phyloP scores from a whole-genome alignment of 2,329 filamentous ascomycete genomes.

The Fusarium haematococcum region DNA sequence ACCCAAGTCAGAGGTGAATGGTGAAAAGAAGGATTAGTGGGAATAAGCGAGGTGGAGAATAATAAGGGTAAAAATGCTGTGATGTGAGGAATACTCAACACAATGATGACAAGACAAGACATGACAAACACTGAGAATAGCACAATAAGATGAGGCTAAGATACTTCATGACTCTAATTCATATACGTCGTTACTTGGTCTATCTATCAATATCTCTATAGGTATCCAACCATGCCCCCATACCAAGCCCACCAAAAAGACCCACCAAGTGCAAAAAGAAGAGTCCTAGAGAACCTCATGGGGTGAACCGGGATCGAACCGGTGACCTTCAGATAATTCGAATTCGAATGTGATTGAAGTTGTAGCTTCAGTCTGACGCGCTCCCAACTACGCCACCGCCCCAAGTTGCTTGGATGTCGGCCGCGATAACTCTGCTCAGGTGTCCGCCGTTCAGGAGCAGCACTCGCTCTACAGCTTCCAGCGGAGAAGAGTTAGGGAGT shows the following conservation, averaged over 20 bases:
- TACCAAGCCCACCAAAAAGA: neutral
- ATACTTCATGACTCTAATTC: neutral
- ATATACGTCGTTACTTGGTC: neutral
- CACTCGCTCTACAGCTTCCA: conserved; percentile 59
- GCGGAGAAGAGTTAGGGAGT: conserved; percentile 76
- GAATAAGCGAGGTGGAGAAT: neutral
- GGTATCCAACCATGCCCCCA: neutral
- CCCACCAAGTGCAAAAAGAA: neutral
- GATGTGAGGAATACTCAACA: neutral
- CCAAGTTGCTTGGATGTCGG: neutral
- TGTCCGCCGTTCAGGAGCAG: neutral
- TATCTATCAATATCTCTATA: neutral
- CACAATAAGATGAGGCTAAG: neutral
- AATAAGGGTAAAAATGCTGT: neutral
- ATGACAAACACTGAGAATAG: neutral
- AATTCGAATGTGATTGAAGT: neutral
- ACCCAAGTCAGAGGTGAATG: neutral
- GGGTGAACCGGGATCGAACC: conserved; percentile 4
- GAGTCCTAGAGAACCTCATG: neutral
- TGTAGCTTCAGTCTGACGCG: conserved; percentile 2
- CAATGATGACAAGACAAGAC: neutral
- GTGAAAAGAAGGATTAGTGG: neutral
- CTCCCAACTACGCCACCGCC: conserved; percentile 5
- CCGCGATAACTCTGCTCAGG: neutral
- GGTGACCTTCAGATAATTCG: conserved; percentile 2